These are phyloP conservation scores for Xenoacremonium recifei DNA, from an alignment of 2,329 filamentous ascomycete genomes.

Conservation along the genomic window DNA sequence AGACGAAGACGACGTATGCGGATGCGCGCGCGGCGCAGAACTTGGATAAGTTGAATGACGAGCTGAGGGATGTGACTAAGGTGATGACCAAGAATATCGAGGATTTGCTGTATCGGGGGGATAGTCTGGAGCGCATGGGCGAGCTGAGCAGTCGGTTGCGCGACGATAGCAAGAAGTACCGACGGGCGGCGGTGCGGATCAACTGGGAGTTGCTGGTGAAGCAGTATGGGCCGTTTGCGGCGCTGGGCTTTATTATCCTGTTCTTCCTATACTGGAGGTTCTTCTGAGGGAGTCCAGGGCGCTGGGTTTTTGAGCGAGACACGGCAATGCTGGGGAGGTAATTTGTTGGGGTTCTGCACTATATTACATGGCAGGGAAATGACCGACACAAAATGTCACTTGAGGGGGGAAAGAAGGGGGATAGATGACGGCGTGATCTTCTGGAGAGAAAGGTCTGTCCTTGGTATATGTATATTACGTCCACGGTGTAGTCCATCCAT, in stretches of 20 bases:
- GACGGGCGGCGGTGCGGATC: constrained; percentile 86
- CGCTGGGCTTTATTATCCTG: constrained; percentile 76
- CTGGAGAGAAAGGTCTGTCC: constrained; percentile 7
- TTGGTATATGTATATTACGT: constrained; percentile 4
- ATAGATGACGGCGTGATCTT: not conserved
- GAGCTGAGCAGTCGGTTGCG: constrained; percentile 84
- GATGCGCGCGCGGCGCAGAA: constrained; percentile 90
- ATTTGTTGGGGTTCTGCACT: too few species aligned
- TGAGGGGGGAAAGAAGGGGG: not conserved
- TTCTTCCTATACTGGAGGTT: constrained; percentile 92
- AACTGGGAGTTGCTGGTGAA: constrained; percentile 97
- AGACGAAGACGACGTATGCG: constrained; percentile 91
- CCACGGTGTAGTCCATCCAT: too few species aligned
- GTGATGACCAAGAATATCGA: constrained; percentile 99
- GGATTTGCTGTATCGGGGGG: constrained; percentile 90
- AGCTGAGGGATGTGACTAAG: constrained; percentile 95
- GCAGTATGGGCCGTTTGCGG: constrained; percentile 92
- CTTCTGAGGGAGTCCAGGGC: constrained; percentile 70
- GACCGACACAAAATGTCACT: too few species aligned
- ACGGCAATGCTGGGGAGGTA: constrained; percentile 8
- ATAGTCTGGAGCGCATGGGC: constrained; percentile 94
- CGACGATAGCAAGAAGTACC: constrained; percentile 94
- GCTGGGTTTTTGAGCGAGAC: too few species aligned
- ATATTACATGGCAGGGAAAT: too few species aligned
- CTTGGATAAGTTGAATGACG: constrained; percentile 92